phyloP scores from a whole-genome alignment of 2,329 filamentous ascomycete genomes.

The Pyricularia pennisetigena region DNA sequence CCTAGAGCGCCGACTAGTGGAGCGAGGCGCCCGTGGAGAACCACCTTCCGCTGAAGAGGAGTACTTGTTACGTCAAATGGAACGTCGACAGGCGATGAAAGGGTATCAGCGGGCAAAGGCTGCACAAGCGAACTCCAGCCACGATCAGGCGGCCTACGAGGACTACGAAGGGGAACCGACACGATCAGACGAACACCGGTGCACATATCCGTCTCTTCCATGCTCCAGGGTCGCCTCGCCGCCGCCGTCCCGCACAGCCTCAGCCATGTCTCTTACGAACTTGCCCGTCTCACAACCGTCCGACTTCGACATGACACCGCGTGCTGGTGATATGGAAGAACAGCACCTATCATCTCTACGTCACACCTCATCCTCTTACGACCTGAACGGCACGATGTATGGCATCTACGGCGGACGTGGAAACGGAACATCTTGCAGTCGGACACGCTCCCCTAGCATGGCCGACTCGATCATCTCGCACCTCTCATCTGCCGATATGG shows the following conservation, averaged over 20 bases:
- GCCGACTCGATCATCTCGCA: slow-evolving; percentile 66
- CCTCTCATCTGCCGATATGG: slow-evolving; percentile 54
- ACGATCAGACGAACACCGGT: slow-evolving; percentile 33
- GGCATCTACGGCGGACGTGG: slow-evolving; percentile 53
- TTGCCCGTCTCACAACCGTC: slow-evolving; percentile 20
- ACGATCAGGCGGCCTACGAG: neutral
- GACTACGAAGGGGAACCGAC: slow-evolving; percentile 37
- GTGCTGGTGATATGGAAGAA: slow-evolving; percentile 7
- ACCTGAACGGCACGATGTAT: slow-evolving; percentile 69
- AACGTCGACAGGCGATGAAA: slow-evolving; percentile 48
- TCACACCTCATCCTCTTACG: slow-evolving; percentile 39
- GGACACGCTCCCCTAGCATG: slow-evolving; percentile 68
- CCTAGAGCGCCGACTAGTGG: slow-evolving; percentile 72
- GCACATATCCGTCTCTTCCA: slow-evolving; percentile 26
- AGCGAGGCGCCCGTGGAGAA: slow-evolving; percentile 57
- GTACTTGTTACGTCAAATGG: slow-evolving; percentile 47
- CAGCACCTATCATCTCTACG: slow-evolving; percentile 1
- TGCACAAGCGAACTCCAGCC: slow-evolving; percentile 37
- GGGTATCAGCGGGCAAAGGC: slow-evolving; percentile 44
- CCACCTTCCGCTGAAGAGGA: slow-evolving; percentile 50
- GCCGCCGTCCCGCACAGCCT: slow-evolving; percentile 36
- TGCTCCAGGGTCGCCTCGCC: slow-evolving; percentile 32
- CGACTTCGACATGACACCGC: slow-evolving; percentile 21
- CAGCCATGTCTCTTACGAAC: slow-evolving; percentile 28
- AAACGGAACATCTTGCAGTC: slow-evolving; percentile 28